Conservation (phyloP, 2,329 filamentous ascomycete species). For the Aureobasidium sp. region DNA sequence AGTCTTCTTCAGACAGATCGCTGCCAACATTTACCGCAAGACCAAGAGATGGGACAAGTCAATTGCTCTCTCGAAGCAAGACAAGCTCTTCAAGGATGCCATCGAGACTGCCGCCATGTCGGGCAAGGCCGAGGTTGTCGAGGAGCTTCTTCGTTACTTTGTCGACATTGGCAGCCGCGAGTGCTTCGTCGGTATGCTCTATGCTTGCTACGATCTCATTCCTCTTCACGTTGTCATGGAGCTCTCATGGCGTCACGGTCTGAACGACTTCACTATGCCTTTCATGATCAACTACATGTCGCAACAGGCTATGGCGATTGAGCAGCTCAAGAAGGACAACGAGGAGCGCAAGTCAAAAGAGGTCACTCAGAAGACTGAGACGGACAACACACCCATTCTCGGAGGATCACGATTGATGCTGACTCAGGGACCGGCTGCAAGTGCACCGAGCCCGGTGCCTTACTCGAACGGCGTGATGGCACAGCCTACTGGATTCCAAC, state of each 20-base stretch:
- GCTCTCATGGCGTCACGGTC: conserved; percentile 91
- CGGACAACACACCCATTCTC: conserved; percentile 89
- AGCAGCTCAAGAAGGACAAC: conserved; percentile 85
- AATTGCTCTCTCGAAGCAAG: conserved; percentile 94
- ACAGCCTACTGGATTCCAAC: conserved; percentile 61
- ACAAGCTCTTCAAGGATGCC: conserved; percentile 98
- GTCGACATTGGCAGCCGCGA: conserved; percentile 98
- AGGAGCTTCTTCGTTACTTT: conserved; percentile 94
- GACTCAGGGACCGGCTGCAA: conserved; percentile 69
- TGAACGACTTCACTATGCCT: conserved; percentile 97
- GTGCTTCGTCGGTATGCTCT: conserved; percentile 99
- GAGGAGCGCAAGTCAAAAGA: conserved; percentile 76
- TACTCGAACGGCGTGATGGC: conserved; percentile 84
- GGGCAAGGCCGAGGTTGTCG: conserved; percentile 81
- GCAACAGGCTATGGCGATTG: conserved; percentile 82
- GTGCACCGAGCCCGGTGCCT: conserved; percentile 56
- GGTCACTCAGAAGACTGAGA: conserved; percentile 74
- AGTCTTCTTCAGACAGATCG: conserved; percentile 98
- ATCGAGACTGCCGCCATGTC: conserved; percentile 96
- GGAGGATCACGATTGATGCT: conserved; percentile 88
- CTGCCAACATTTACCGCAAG: conserved; percentile 97
- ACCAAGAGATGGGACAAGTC: conserved; percentile 99
- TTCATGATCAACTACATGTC: conserved; percentile 99
- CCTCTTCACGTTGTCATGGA: conserved; percentile 89
- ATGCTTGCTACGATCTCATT: conserved; percentile 96